Percentiles rank a stretch among this genome's conserved stretches.
Conservation (phyloP, 2,329 filamentous ascomycete species). For the Fusarium chlamydosporum region DNA sequence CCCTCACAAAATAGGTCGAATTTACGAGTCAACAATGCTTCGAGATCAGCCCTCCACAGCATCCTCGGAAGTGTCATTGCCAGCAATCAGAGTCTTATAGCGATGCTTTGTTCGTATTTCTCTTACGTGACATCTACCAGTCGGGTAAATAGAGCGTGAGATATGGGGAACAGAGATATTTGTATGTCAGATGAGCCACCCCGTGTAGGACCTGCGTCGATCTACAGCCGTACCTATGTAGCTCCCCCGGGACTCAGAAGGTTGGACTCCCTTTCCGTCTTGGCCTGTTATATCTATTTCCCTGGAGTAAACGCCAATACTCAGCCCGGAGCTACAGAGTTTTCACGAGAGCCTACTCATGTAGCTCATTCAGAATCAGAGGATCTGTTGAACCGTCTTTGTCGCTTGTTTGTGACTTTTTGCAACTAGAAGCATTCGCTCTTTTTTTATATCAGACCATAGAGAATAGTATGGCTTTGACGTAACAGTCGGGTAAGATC, state of each 20-base stretch:
- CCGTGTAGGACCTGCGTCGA: slow-evolving; percentile 4
- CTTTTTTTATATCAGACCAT: neutral
- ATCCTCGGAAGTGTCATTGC: neutral
- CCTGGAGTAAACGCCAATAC: no score
- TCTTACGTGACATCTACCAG: neutral
- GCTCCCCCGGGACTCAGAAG: no score
- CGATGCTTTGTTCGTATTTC: neutral
- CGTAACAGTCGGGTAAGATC: slow-evolving; percentile 1
- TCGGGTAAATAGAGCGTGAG: neutral
- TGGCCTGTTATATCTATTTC: no score
- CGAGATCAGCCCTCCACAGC: no score
- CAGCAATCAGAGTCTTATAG: neutral
- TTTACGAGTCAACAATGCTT: neutral
- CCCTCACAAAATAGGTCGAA: neutral
- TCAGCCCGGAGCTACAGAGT: no score
- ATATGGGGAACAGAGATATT: no score
- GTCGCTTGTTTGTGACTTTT: neutral
- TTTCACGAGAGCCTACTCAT: no score
- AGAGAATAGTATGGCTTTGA: rapidly evolving
- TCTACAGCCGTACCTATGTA: neutral
- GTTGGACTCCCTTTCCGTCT: no score
- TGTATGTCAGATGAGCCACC: neutral
- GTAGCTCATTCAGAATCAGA: no score
- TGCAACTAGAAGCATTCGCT: rapidly evolving
- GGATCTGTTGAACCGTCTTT: neutral